Evolutionary conservation across 2,329 filamentous ascomycete species (phyloP), one percentile per base, ranked within the genome.

Genomic region (Trichoderma guizhouense): DNA sequence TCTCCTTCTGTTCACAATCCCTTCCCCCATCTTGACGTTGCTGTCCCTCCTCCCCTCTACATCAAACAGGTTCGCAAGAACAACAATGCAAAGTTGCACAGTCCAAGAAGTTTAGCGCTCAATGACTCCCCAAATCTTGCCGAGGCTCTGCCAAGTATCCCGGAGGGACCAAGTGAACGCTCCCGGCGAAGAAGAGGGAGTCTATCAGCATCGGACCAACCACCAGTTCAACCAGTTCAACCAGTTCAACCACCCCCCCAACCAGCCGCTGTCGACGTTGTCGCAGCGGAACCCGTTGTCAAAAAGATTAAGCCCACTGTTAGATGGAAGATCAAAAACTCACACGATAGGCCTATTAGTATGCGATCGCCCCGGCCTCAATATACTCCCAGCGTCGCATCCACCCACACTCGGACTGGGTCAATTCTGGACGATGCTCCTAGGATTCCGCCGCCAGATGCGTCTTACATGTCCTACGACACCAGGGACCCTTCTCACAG

Each of bases 381-480:
- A n/a, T 89, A 89, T 75, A 86, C 88, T 73, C 83, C 86, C 3
- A 89, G 86, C 39, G 79, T 87, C 72, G 81, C 83, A 66, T 88
- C 87, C 12, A 81, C 79, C 15, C 81, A 81, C 71, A 84, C 66
- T 34, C 79, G 82, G 71, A 79, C 80, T 18, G 84, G 83, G 28
- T 89, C 87, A 9, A 84, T 89, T 71, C 81, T 86, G 69, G 90
- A 91, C 62, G 79, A 82, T 66, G 86, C 88, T 5, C 87, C 87
- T 3, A 83, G 85, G 73, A 90, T 92, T 78, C 86, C 86, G 6
- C 88, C 90, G 4, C 86, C 89, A 43, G 91, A 93, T 74, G 85
- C 87, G 2, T 87, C 89, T 6, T 93, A 92, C 76, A 79, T 86
- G 11, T 85, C 87, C 18, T 92, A 88, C 74, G 85, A 85, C 43